Percentiles rank a stretch among this genome's conserved stretches.
phyloP scores from a whole-genome alignment of 345 rosid genomes.

The Gossypium herbaceum region DNA sequence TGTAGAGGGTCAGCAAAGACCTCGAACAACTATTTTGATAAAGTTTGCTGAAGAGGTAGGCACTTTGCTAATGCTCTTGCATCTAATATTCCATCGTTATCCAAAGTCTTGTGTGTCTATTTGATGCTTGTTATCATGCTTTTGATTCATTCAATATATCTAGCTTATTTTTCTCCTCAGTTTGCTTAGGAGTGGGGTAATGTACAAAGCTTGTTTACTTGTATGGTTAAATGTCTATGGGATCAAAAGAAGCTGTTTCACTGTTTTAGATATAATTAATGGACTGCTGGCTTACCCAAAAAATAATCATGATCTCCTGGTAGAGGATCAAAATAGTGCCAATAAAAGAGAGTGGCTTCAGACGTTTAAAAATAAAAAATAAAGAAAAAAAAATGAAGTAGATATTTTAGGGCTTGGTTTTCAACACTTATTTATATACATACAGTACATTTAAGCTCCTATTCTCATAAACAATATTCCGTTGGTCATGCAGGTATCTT shows the following conservation, averaged over 20 bases:
- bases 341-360: background rate
- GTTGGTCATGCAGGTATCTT: background rate
- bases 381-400: background rate
- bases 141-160: background rate
- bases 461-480: background rate
- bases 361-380: background rate
- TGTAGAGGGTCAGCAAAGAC: constrained; percentile 91
- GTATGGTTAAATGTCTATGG: background rate
- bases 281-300: background rate
- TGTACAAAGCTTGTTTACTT: background rate
- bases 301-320: background rate
- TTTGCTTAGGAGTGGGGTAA: background rate
- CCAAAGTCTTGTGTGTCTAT: background rate
- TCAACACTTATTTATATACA: background rate
- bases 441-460: background rate
- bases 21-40: constrained; percentile 89
- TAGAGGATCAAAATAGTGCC: background rate
- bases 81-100: background rate
- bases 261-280: background rate
- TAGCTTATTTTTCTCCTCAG: background rate
- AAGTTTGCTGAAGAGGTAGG: constrained; percentile 95
- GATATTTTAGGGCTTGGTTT: background rate
- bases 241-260: background rate
- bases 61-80: constrained; percentile 1
- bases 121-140: background rate